Evolutionary conservation across 805 yeast genomes (phyloP).

Genomic region (Saturnispora silvae): DNA sequence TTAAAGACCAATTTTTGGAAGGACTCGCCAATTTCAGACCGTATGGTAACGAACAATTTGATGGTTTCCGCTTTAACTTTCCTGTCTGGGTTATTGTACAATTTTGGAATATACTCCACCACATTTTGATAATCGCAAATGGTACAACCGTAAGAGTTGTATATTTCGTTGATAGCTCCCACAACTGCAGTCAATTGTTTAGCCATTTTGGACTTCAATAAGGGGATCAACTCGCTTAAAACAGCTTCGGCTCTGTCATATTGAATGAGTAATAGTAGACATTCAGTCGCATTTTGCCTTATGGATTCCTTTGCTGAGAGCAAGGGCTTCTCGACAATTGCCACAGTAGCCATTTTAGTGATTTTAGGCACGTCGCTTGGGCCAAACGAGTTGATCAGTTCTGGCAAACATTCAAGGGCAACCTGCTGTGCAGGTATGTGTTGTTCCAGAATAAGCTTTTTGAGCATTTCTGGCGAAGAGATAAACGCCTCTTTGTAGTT

Average conservation of each 20-base stretch:
- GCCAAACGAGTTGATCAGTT: conserved; percentile 50
- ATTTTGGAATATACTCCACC: conserved; percentile 47
- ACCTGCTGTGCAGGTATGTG: conserved; percentile 91
- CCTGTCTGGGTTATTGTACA: conserved; percentile 79
- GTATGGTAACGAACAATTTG: conserved; percentile 54
- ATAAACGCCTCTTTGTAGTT: conserved; percentile 23
- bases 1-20: conserved; percentile 51
- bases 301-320: conserved; percentile 68
- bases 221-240: conserved; percentile 57
- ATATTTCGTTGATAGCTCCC: conserved; percentile 44
- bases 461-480: conserved; percentile 43
- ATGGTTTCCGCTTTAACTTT: conserved; percentile 76
- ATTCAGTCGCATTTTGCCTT: conserved; percentile 52
- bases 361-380: conserved; percentile 30
- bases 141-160: conserved; percentile 52
- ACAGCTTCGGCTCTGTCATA: conserved; percentile 54
- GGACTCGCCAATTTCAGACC: conserved; percentile 62
- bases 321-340: conserved; percentile 73
- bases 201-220: conserved; percentile 55
- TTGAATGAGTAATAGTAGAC: conserved; percentile 54
- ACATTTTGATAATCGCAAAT: conserved; percentile 48
- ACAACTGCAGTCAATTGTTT: conserved; percentile 65
- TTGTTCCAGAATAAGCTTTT: conserved; percentile 55
- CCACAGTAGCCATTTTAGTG: conserved; percentile 32
- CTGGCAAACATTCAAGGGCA: conserved; percentile 48